phyloP scores from a whole-genome alignment of 2,329 filamentous ascomycete genomes.

The Cladosporium sphaerospermum region DNA sequence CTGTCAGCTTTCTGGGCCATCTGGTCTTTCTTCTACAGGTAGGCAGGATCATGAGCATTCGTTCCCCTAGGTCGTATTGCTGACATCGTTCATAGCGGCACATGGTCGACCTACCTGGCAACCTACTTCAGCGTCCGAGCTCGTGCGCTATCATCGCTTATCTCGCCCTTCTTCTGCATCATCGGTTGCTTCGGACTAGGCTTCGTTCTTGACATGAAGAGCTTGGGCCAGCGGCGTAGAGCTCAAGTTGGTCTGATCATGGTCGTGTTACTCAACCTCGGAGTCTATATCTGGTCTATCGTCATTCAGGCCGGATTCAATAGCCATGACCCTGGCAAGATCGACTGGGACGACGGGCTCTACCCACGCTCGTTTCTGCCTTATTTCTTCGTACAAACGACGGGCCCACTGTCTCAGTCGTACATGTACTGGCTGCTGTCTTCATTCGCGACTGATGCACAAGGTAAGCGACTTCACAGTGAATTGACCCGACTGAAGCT shows the following conservation, averaged over 20 bases:
- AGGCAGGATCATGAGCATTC: conserved; percentile 39
- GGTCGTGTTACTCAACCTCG: conserved; percentile 32
- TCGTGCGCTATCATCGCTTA: conserved; percentile 29
- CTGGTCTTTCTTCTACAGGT: conserved; percentile 37
- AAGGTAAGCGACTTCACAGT: conserved; percentile 21
- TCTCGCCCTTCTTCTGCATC: conserved; percentile 13
- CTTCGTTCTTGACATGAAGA: conserved; percentile 58
- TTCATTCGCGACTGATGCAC: conserved; percentile 32
- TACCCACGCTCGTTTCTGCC: conserved; percentile 17
- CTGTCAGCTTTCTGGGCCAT: conserved; percentile 32
- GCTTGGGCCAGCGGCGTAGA: conserved; percentile 51
- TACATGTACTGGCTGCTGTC: conserved; percentile 35
- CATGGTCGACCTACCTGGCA: conserved; percentile 32
- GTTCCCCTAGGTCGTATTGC: conserved; percentile 41
- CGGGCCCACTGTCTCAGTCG: conserved; percentile 20
- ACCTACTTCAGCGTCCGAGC: conserved; percentile 31
- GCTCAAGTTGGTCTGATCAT: conserved; percentile 38
- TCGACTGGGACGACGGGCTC: conserved; percentile 21
- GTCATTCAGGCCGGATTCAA: conserved; percentile 16
- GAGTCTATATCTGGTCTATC: conserved; percentile 19
- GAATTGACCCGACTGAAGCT: conserved; percentile 24
- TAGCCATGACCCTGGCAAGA: conserved; percentile 22
- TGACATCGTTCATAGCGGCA: conserved; percentile 36
- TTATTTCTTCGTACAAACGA: conserved; percentile 21
- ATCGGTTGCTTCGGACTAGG: conserved; percentile 5